Evolutionary conservation across 2,329 filamentous ascomycete genomes (phyloP).

Genomic region (Epichloe uncinata): DNA sequence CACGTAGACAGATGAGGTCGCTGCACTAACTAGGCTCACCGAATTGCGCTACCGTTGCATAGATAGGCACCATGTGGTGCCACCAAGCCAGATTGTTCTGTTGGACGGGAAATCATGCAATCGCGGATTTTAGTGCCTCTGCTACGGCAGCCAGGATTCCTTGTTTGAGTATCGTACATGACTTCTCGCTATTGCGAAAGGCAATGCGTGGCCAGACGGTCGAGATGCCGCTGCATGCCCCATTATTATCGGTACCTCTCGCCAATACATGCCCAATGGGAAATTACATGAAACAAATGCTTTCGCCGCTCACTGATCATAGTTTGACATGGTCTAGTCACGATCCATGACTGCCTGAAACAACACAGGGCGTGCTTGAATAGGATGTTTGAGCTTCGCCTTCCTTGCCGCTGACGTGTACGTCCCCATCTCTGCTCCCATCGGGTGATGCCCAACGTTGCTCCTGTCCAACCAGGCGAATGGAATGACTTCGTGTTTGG

Average conservation of each 20-base stretch:
- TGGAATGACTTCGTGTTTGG: not conserved
- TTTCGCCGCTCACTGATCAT: not conserved
- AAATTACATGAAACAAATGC: not conserved
- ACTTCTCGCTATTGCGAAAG: not conserved
- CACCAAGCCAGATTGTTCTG: slow-evolving; percentile 3
- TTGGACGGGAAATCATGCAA: slow-evolving; percentile 2
- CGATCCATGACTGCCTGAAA: not conserved
- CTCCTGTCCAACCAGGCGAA: not conserved
- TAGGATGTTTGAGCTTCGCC: not conserved
- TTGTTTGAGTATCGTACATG: not conserved
- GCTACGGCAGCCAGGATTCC: not conserved
- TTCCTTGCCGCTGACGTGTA: slow-evolving; percentile 3
- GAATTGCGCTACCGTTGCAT: not conserved
- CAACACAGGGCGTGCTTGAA: not conserved
- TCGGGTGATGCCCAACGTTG: not conserved
- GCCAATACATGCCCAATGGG: slow-evolving; percentile 2
- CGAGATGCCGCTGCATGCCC: not conserved
- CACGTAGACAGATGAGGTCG: not conserved
- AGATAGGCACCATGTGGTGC: slow-evolving; percentile 1
- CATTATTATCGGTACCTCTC: not conserved
- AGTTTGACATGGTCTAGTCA: not conserved
- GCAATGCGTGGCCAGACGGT: not conserved
- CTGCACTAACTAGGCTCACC: not conserved
- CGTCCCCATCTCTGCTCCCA: not conserved
- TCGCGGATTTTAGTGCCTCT: not conserved